These are phyloP conservation scores for Phaffomyces thermotolerans DNA, from an alignment of 805 yeast genomes.

Conservation along the genomic window DNA sequence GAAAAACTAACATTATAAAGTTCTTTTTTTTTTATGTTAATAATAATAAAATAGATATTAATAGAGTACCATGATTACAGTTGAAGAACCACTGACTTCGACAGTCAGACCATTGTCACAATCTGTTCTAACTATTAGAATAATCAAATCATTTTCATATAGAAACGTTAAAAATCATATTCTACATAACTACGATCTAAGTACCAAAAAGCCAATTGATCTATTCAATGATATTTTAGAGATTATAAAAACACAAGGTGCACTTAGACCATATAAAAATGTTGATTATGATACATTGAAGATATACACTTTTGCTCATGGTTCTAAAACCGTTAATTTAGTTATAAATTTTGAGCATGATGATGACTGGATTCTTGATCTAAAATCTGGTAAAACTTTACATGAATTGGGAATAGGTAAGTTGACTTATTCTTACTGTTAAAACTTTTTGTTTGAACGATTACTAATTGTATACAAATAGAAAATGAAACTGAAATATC, in stretches of 20 bases:
- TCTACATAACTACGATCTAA: slow-evolving; percentile 62
- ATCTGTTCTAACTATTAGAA: slow-evolving; percentile 76
- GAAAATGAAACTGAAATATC: slow-evolving; percentile 92
- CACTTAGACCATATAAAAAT: slow-evolving; percentile 74
- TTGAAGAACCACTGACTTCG: slow-evolving; percentile 68
- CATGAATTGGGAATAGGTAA: slow-evolving; percentile 33
- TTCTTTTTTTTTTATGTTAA: not conserved
- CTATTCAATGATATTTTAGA: slow-evolving; percentile 46
- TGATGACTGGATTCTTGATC: slow-evolving; percentile 59
- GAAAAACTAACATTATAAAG: too few species aligned
- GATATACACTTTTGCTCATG: slow-evolving; percentile 91
- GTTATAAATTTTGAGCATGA: slow-evolving; percentile 86
- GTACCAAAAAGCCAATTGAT: slow-evolving; percentile 56
- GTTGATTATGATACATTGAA: slow-evolving; percentile 71
- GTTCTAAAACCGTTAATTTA: slow-evolving; percentile 85
- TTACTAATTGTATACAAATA: not conserved
- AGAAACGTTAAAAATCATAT: slow-evolving; percentile 79
- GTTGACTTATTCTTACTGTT: not conserved
- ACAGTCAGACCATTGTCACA: slow-evolving; percentile 53
- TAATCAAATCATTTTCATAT: slow-evolving; percentile 87
- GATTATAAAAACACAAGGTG: slow-evolving; percentile 50
- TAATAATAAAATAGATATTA: not conserved
- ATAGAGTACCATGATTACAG: slow-evolving; percentile 6
- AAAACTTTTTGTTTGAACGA: too few species aligned
- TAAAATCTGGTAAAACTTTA: slow-evolving; percentile 28